Base-by-base conservation (phyloP, 805 yeast genomes). In the Myxozyma neotropica region DNA sequence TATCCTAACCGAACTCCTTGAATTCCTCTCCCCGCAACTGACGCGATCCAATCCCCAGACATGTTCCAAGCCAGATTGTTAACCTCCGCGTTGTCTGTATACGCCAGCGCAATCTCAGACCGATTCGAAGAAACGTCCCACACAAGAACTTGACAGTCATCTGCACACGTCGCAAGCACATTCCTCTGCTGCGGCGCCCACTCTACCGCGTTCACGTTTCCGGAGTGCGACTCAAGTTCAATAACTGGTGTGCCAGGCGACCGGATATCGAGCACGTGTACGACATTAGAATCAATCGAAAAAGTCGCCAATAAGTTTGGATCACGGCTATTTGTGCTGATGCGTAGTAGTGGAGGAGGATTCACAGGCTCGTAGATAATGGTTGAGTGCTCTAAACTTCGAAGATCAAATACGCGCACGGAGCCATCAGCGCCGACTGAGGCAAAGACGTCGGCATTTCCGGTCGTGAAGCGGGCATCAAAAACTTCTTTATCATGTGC, bases 361-460 rank as follows among this genome's bases (percentile, higher is more conserved):
- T 74, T 43, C 24, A 47, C 44, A 13, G 67, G 82, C 71, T 94
- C 99, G 72, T 89, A 94, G 15, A 94, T 87, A 67, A 94, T 94
- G 1, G 99, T 93, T 17, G 96, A 88, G 72, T 92, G 98, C 60
- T 94, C 97, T n/a, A 62, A 55, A 23, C 59, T 53, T 10, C 99
- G 76, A 60, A 94, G 78, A 70, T 94, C 99, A 73, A 94, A 94
- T 6, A 94, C 88, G 44, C 99, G 79, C 71, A 92, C 89, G 17
- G 95, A 87, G 0, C 99, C 99, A 74, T 94, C 99, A 54, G 91
- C 92, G 1, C 97, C 96, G 55, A 93, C 96, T 55, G 94, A 87
- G 49, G 96, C 89, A 74, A 94, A 94, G 27, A 92, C 80, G 69
- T 87, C 81, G 46, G 87, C 83, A 36, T 88, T 83, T 17, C 85